phyloP scores from a whole-genome alignment of 1,284 basidiomycete genomes.

The Boletellus deceptivus region DNA sequence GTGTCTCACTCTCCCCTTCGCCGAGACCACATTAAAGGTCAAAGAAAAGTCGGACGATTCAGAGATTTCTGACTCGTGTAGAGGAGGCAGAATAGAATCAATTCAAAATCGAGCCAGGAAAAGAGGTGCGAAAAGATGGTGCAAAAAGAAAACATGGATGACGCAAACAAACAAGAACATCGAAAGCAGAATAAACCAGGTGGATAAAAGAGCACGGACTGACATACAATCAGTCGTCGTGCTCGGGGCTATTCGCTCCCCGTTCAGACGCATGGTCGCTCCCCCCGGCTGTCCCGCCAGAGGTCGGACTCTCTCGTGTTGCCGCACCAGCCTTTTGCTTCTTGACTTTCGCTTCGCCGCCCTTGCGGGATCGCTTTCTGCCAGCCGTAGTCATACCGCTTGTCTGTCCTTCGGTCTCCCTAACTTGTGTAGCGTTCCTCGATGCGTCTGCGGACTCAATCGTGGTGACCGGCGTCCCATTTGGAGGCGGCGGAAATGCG shows the following conservation, averaged over 20 bases:
- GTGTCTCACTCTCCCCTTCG: slow-evolving; percentile 15
- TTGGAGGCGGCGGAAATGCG: slow-evolving; percentile 28
- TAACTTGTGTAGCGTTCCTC: slow-evolving; percentile 17
- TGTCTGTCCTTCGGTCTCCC: slow-evolving; percentile 20
- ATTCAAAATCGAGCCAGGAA: slow-evolving; percentile 20
- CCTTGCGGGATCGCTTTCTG: slow-evolving; percentile 35
- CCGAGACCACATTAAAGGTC: slow-evolving; percentile 44
- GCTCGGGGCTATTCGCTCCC: slow-evolving; percentile 23
- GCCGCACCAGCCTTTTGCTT: slow-evolving; percentile 32
- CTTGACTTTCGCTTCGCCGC: slow-evolving; percentile 32
- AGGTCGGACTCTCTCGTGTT: slow-evolving; percentile 16
- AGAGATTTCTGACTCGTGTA: slow-evolving; percentile 18
- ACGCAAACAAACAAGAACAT: slow-evolving; percentile 12
- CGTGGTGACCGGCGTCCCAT: slow-evolving; percentile 25
- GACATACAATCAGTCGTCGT: slow-evolving; percentile 18
- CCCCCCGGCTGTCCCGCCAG: slow-evolving; percentile 26
- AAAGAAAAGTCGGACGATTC: slow-evolving; percentile 35
- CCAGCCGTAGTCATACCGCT: slow-evolving; percentile 27
- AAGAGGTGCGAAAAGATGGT: slow-evolving; percentile 2
- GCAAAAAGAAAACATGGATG: slow-evolving; percentile 12
- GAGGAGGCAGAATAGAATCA: slow-evolving; percentile 28
- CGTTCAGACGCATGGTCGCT: slow-evolving; percentile 28
- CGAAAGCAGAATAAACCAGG: slow-evolving; percentile 6
- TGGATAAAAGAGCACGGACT: slow-evolving; percentile 14
- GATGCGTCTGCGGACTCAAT: slow-evolving; percentile 29